A percentile compares a stretch with the other conserved stretches of the same genome.
phyloP scores from a whole-genome alignment of 2,329 filamentous ascomycete genomes.

The Aspergillus transmontanensis region DNA sequence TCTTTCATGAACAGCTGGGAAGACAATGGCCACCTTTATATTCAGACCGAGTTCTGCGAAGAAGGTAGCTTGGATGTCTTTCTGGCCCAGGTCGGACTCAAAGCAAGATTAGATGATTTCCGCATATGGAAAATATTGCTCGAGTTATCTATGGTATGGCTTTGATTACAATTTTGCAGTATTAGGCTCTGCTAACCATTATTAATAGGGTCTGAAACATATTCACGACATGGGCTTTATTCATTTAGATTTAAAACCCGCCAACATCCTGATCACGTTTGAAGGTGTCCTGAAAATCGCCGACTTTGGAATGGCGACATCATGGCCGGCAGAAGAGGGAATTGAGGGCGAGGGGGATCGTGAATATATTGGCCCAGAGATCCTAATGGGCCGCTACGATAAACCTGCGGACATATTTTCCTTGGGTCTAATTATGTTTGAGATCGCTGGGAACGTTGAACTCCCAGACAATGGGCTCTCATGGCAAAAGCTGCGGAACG shows the following conservation, averaged over 20 bases:
- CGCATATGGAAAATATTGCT: constrained; percentile 97
- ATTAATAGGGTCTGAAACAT: constrained; percentile 74
- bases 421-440: constrained; percentile 89
- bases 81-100: constrained; percentile 76
- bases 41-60: constrained; percentile 96
- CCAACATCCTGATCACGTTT: constrained; percentile 67
- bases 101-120: constrained; percentile 91
- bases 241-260: constrained; percentile 67
- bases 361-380: constrained; percentile 93
- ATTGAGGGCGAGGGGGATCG: constrained; percentile 93
- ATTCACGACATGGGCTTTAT: constrained; percentile 87
- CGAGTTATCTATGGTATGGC: constrained; percentile 76
- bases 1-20: constrained; percentile 88
- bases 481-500: constrained; percentile 87
- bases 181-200: constrained; percentile 11
- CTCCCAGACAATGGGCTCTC: constrained; percentile 89
- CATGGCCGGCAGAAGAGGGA: constrained; percentile 73
- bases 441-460: constrained; percentile 90
- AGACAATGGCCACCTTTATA: constrained; percentile 81
- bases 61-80: constrained; percentile 89
- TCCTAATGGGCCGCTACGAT: constrained; percentile 81
- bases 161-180: neutral
- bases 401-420: constrained; percentile 94
- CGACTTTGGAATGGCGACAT: constrained; percentile 72
- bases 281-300: constrained; percentile 68